Evolutionary conservation across 306 rosid genomes (phyloP), one percentile per base, ranked within the genome.

Genomic region (Abrus pulchellus): DNA sequence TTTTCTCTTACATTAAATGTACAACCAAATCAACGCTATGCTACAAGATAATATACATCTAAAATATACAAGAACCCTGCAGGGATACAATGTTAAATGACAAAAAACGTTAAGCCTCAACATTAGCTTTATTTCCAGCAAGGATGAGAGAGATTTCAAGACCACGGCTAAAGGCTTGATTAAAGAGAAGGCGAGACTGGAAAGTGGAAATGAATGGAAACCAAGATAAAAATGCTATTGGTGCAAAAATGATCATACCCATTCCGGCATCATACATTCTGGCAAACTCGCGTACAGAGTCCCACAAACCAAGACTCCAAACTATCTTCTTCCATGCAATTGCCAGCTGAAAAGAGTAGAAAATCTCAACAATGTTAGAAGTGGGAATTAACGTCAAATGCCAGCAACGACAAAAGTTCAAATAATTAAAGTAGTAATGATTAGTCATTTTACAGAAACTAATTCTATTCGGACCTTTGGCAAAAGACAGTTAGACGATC

Each of bases 101-200:
- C 40, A 44, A 10, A 27, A 74, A 52, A 56, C 48, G 11, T 66
- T 82, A 91, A 60, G 75, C 8, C 32, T 93, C 93, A 62, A 95
- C 93, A 53, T 95, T 95, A 45, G 99, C 96, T 80, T 93, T 95
- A 85, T 93, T 95, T 83, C 99, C 99, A 33, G 99, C 90, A 66
- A 95, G 99, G 87, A 95, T 95, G 87, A 95, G 82, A 1, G 99
- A 95, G 78, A 95, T 95, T 83, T 95, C 98, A 83, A 95, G 87
- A 48, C 99, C 99, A 40, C 99, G 99, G 73, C 98, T 95, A 77
- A 93, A 95, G 40, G 99, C 99, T 91, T 95, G 99, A 82, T 95
- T 95, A 60, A 91, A 95, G 75, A 95, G 94, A 73, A 95, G 97
- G 52, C 99, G 98, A 67, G 99, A 95, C 82, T 93, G 99, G 87